Percentiles rank a stretch among this genome's conserved stretches.
Conservation (phyloP, 179 eudicot genomes). For the Beta corolliflora region DNA sequence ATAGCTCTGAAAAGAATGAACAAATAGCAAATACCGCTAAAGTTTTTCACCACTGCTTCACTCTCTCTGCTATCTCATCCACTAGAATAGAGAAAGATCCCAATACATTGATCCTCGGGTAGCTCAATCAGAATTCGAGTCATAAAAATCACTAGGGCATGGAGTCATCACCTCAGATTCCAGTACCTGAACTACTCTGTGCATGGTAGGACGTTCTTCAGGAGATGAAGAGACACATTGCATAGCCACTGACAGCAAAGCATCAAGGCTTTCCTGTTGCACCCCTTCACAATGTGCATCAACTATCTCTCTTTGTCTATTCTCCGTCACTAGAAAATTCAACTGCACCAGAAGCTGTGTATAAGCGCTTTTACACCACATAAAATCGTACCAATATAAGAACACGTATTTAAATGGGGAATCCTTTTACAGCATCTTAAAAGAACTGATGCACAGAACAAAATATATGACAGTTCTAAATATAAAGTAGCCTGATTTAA, state of each 20-base stretch:
- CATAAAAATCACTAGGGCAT: conserved; percentile 95
- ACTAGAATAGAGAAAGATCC: conserved; percentile 1
- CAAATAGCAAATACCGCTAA: conserved; percentile 25
- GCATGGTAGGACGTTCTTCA: conserved; percentile 97
- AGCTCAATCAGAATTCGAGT: conserved; percentile 72
- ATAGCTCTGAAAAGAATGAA: conserved; percentile 29
- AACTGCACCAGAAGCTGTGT: conserved; percentile 48
- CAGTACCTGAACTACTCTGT: conserved; percentile 84
- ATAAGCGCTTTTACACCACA: conserved; percentile 3
- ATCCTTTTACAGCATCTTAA: not conserved
- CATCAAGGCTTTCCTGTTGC: conserved; percentile 79
- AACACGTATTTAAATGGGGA: not conserved
- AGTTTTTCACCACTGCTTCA: conserved; percentile 22
- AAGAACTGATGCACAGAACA: not conserved
- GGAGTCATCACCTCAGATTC: conserved; percentile 99
- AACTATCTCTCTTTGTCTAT: conserved; percentile 70
- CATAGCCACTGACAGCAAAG: conserved; percentile 69
- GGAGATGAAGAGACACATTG: conserved; percentile 89
- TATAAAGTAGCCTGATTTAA: no score
- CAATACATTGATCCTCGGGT: conserved; percentile 19
- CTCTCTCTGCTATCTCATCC: not conserved
- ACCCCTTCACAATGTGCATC: conserved; percentile 82
- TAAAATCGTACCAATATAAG: not conserved
- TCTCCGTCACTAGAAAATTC: conserved; percentile 75
- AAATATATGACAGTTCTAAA: not conserved